Base-by-base conservation (phyloP, 169 alveolate species). In the Besnoitia besnoiti region DNA sequence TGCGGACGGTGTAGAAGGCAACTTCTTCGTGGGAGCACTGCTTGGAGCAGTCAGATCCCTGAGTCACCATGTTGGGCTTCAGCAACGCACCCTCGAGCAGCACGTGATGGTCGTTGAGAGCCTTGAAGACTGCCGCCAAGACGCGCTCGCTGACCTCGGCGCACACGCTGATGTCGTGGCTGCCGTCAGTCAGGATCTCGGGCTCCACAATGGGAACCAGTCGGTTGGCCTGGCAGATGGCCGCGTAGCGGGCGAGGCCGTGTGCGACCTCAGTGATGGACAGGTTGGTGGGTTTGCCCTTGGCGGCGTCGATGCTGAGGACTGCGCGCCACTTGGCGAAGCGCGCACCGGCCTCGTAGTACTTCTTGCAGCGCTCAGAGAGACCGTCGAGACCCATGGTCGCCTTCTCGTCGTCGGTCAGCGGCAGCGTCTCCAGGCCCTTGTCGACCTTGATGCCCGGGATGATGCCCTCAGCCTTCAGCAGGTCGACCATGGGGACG, bases 321-420 rank as follows among this genome's bases (percentile, higher is more conserved):
- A 98, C 99, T 47, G 99, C 99, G 95, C 99, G 98, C 99, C 99
- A 99, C 96, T 99, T 99, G 93, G 99, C 99, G 96, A 99, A 99
- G 85, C 99, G 97, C 87, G 99, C 99, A 59, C 99, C 99, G 87
- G 98, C 97, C 85, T 96, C 97, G 95, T 99, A 99, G 97, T 97
- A 99, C 96, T 97, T 97, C 89, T 95, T 93, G 98, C 99, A 98
- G 94, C 99, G 96, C 85, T 98, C 99, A 84, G 98, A 99, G 40
- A 99, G 97, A 40, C 99, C 99, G 92, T 99, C 99, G 79, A 99
- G 96, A 51, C 99, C 99, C 93, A 95, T 96, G 30, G 96, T 94
- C 55, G 96, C 89, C 79, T 94, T 95, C 93, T 97, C 99, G 49
- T 96, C 99, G 44, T 98, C 97, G 37, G 99, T 97, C 79, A 98